Percentiles rank a stretch among this genome's conserved stretches.
These are phyloP conservation scores for Pythium phragmitis DNA, from an alignment of 352 stramenopile genomes.

Conservation along the genomic window DNA sequence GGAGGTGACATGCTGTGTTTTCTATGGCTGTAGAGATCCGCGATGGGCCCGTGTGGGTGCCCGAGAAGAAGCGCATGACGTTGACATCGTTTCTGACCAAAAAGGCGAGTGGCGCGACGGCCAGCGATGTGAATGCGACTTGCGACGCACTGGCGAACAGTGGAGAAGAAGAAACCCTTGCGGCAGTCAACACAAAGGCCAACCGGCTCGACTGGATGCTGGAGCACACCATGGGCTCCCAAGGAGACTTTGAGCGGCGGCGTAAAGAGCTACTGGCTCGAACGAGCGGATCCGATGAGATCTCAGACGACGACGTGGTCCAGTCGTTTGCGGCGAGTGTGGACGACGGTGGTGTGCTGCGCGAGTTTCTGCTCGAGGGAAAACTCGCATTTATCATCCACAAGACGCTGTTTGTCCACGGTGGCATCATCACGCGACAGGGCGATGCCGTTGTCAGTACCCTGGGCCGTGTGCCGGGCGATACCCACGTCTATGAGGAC, in stretches of 20 bases:
- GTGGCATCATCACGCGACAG: constrained; percentile 69
- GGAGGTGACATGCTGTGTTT: neutral
- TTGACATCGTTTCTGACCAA: constrained; percentile 46
- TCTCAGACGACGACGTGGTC: constrained; percentile 80
- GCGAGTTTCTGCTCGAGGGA: constrained; percentile 83
- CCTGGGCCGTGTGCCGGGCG: constrained; percentile 73
- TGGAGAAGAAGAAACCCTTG: constrained; percentile 18
- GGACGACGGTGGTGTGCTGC: constrained; percentile 64
- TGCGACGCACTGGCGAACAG: neutral
- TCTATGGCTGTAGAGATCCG: constrained; percentile 47
- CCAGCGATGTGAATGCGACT: neutral
- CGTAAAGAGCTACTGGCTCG: constrained; percentile 57
- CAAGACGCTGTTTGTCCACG: constrained; percentile 93
- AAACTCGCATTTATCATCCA: constrained; percentile 77
- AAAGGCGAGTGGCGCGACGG: constrained; percentile 9
- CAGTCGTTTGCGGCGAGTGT: constrained; percentile 80
- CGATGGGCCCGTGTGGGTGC: constrained; percentile 70
- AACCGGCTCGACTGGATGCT: constrained; percentile 91
- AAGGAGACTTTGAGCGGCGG: constrained; percentile 89
- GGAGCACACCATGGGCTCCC: constrained; percentile 88
- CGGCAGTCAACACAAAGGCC: constrained; percentile 64
- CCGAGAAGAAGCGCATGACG: constrained; percentile 49
- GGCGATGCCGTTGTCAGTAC: constrained; percentile 39
- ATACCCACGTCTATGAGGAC: constrained; percentile 32
- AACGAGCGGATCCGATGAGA: neutral